Base-by-base conservation (phyloP, 257 asterid species). In the Solanum rostratum region DNA sequence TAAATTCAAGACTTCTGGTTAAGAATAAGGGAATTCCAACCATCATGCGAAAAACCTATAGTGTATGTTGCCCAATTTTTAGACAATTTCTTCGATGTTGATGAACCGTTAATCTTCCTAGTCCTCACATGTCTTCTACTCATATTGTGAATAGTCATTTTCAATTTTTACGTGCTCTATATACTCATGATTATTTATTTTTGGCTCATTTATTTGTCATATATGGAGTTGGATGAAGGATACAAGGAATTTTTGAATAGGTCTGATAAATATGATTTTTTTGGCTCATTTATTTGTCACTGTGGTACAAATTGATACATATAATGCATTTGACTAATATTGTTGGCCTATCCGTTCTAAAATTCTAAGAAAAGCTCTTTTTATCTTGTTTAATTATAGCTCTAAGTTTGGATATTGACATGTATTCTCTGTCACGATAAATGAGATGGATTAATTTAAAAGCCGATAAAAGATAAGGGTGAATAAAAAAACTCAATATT, bases 81-180 rank as follows among this genome's bases (percentile, higher is more conserved):
- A 84, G 91, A 89, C 92, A 91, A 76, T 76, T 81, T 85, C 88
- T 90, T 89, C 74, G 81, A 66, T 74, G 76, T 83, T 18, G 82
- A 83, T 65, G 43, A 78, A 33, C 74, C 39, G 41, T 46, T 24
- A 73, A 4, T n/a, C 2, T 14, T 13, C 30, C 55, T 27, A n/a
- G 20, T 71, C 80, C 33, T 41, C 20, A 70, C 80, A 71, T 74
- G 59, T 45, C 43, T n/a, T 46, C 81, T 20, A 33, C 81, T 37
- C n/a, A 24, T 6, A 37, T 69, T 37, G 6, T 1, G 41, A 46
- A 74, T 3, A 11, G 81, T 74, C 59, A 7, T 46, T 74, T 74
- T 45, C 22, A 46, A 22, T 74, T 46, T 45, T 74, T 10, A 50
- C 29, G 18, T 68, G 78, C 4, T 69, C 50, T 69, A 65, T 65